phyloP scores from a whole-genome alignment of 2,329 filamentous ascomycete genomes.

The Coniosporium tulheliwenetii region DNA sequence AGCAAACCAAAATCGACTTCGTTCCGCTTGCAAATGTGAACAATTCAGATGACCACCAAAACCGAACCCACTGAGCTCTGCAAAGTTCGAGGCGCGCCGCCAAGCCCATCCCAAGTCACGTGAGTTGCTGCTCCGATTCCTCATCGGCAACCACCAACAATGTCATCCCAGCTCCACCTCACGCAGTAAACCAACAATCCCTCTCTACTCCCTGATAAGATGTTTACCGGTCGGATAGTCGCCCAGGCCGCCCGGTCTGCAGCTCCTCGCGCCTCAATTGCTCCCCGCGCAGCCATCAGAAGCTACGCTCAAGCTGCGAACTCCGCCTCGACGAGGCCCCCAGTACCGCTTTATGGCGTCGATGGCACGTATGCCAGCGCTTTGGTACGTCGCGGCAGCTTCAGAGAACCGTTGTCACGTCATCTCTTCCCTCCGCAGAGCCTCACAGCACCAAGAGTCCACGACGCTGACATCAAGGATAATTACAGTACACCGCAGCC shows the following conservation, averaged over 20 bases:
- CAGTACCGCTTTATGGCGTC: constrained; percentile 82
- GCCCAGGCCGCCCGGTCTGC: constrained; percentile 41
- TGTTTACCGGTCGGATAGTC: constrained; percentile 41
- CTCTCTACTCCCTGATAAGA: constrained; percentile 17
- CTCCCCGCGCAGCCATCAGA: constrained; percentile 47
- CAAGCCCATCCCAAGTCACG: neutral
- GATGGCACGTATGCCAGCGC: constrained; percentile 98
- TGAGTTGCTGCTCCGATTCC: neutral
- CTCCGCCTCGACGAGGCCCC: constrained; percentile 58
- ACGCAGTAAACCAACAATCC: neutral
- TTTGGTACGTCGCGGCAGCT: constrained; percentile 53
- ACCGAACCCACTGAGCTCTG: neutral
- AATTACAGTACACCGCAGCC: constrained; percentile 84
- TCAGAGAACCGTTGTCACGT: too few relatives aligned
- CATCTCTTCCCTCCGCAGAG: too few relatives aligned
- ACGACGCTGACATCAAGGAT: constrained; percentile 1
- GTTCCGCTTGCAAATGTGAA: neutral
- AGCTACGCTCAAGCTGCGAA: constrained; percentile 53
- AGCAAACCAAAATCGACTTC: neutral
- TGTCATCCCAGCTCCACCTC: neutral
- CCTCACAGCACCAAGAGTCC: neutral
- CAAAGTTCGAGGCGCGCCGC: neutral
- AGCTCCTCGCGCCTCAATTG: constrained; percentile 41
- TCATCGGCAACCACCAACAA: neutral
- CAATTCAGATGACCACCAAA: too few relatives aligned